Conservation (phyloP, 164 flowering plant species). For the Liriodendron chinense region DNA sequence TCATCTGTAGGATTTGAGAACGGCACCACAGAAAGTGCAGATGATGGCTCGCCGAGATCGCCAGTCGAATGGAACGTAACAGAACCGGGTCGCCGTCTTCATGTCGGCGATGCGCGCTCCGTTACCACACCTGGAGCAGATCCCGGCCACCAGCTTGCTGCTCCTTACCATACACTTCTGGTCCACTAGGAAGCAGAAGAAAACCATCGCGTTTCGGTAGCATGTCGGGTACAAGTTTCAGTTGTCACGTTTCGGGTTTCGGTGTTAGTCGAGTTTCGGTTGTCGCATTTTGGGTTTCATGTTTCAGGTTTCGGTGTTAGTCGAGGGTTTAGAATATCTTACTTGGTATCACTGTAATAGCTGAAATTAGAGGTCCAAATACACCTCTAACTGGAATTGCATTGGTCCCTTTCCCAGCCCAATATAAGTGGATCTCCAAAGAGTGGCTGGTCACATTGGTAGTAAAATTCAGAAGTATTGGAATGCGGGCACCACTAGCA, state of each 20-base stretch:
- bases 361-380: slow-evolving; percentile 87
- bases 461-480: slow-evolving; percentile 27
- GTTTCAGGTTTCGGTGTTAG: no score
- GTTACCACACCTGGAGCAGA: slow-evolving; percentile 77
- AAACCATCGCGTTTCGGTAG: slow-evolving; percentile 43
- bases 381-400: slow-evolving; percentile 62
- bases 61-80: slow-evolving; percentile 69
- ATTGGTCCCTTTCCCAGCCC: slow-evolving; percentile 84
- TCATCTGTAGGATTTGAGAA: slow-evolving; percentile 52
- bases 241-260: neutral
- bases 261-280: no score
- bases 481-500: slow-evolving; percentile 58
- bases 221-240: neutral
- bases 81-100: slow-evolving; percentile 70
- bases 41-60: slow-evolving; percentile 70
- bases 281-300: no score
- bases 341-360: slow-evolving; percentile 78
- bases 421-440: slow-evolving; percentile 70
- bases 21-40: slow-evolving; percentile 76
- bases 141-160: slow-evolving; percentile 80
- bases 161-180: slow-evolving; percentile 49
- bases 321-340: slow-evolving; percentile 16
- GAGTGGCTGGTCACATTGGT: slow-evolving; percentile 45
- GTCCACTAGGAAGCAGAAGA: slow-evolving; percentile 76
- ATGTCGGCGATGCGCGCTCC: slow-evolving; percentile 83